A percentile compares a stretch with the other conserved stretches of the same genome.
These are phyloP conservation scores for Plantago lanceolata DNA, from an alignment of 305 asterid species.

Conservation along the genomic window DNA sequence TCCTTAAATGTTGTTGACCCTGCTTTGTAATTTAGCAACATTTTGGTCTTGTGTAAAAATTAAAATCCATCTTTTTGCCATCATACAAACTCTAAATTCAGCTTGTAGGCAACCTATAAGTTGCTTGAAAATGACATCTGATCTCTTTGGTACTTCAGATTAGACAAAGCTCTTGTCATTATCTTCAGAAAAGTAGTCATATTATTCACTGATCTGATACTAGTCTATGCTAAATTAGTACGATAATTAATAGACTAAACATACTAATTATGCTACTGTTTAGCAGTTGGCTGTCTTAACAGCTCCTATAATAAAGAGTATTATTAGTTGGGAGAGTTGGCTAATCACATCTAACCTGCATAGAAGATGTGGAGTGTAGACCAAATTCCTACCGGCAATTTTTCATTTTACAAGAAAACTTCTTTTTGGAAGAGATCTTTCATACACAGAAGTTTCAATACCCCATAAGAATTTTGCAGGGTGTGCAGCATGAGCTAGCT, in stretches of 20 bases:
- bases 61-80: too few relatives aligned
- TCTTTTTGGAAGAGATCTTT: too few relatives aligned
- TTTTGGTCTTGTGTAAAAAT: too few relatives aligned
- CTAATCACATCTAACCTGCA: neutral
- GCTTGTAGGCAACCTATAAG: slow-evolving; percentile 1
- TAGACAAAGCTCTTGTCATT: neutral
- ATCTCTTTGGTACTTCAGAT: neutral
- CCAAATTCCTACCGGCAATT: neutral
- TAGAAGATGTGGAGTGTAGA: neutral
- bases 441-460: too few relatives aligned
- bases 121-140: slow-evolving; percentile 10
- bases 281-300: neutral
- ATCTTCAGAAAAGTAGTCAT: too few relatives aligned
- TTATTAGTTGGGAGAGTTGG: neutral
- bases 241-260: too few relatives aligned
- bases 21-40: neutral
- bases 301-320: neutral
- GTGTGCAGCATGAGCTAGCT: neutral
- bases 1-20: neutral
- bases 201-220: too few relatives aligned
- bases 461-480: too few relatives aligned
- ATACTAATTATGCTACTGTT: too few relatives aligned
- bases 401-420: neutral
- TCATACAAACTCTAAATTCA: too few relatives aligned
- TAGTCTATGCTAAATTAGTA: too few relatives aligned